These are phyloP conservation scores for Vaccinium macrocarpon DNA, from an alignment of 148 eudicot genomes.

Conservation along the genomic window DNA sequence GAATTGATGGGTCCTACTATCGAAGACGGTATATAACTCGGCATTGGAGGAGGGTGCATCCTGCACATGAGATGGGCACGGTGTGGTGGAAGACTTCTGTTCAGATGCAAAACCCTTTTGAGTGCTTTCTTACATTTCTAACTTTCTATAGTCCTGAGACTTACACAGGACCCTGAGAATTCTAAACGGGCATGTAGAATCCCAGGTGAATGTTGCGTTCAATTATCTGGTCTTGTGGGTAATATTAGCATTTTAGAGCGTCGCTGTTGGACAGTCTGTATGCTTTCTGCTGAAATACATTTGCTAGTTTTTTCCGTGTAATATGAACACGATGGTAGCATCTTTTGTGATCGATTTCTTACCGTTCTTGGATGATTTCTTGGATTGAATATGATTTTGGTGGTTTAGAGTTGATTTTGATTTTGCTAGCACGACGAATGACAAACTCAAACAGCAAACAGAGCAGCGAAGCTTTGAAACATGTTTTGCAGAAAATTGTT, in stretches of 20 bases:
- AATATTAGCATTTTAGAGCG: not conserved
- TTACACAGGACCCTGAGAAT: not conserved
- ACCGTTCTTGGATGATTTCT: not conserved
- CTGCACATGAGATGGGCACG: not conserved
- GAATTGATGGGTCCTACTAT: not conserved
- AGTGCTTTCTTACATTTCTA: conserved; percentile 8
- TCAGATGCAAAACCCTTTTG: not conserved
- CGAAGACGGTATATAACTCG: not conserved
- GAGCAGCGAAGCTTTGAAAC: no score
- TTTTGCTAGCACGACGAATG: no score
- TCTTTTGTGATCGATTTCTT: not conserved
- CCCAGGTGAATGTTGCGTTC: conserved; percentile 11
- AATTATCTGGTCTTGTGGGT: conserved; percentile 4
- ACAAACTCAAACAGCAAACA: no score
- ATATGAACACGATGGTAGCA: not conserved
- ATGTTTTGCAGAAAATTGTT: no score
- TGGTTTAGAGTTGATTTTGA: not conserved
- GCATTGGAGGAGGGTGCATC: not conserved
- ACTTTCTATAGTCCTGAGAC: not conserved
- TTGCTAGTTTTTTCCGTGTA: not conserved
- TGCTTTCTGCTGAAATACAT: conserved; percentile 10
- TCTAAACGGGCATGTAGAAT: not conserved
- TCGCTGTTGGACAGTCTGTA: not conserved
- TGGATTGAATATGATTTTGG: not conserved
- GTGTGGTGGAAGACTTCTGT: not conserved